A percentile compares a stretch with the other conserved stretches of the same genome.
Evolutionary conservation across 345 rosid species (phyloP).

Genomic region (Fremontodendron californicum): DNA sequence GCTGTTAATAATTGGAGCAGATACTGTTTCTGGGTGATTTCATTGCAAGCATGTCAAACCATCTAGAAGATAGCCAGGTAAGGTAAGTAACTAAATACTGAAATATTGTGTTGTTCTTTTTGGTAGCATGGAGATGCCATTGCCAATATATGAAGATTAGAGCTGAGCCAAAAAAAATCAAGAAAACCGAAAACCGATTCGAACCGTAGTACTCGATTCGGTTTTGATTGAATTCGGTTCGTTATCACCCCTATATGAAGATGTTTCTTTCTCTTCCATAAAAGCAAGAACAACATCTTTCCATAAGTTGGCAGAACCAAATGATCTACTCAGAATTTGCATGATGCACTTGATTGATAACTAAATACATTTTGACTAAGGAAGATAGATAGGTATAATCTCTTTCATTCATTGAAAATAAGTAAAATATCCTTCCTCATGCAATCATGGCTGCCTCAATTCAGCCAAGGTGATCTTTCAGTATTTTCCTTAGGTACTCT

Average conservation of each 20-base stretch:
- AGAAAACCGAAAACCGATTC: no score
- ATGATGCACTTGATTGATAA: neutral
- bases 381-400: neutral
- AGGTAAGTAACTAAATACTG: no score
- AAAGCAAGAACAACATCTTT: neutral
- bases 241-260: neutral
- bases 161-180: no score
- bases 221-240: no score
- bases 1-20: no score
- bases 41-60: no score
- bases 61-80: no score
- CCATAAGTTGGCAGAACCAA: neutral
- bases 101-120: no score
- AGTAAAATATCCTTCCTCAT: neutral
- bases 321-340: neutral
- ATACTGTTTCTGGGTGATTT: no score
- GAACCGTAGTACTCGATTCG: no score
- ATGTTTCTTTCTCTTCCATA: neutral
- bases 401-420: neutral
- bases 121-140: no score
- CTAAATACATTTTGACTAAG: neutral
- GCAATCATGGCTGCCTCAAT: constrained; percentile 17
- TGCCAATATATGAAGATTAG: no score
- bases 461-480: constrained; percentile 42
- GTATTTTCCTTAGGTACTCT: constrained; percentile 73